Evolutionary conservation across 768 basidiomycete species (phyloP), one percentile per base, ranked within the genome.

Genomic region (Hericium coralloides): DNA sequence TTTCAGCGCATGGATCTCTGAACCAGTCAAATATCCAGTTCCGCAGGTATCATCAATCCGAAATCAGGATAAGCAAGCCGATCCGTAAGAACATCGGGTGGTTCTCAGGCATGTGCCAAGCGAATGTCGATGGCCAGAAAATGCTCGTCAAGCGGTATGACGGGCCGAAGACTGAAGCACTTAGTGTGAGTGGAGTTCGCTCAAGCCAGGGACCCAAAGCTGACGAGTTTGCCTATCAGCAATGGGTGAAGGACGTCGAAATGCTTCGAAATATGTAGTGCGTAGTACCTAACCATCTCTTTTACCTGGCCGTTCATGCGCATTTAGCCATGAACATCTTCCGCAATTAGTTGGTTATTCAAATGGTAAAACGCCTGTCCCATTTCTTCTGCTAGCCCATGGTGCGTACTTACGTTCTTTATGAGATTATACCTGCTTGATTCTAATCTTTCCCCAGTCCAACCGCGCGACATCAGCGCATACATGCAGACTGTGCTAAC

Each of bases 311-410:
- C 31, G 31, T 31, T 31, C 17, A 10, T 37, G 39, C 49, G 15
- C 37, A 36, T 23, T 48, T 39, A 79, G 79, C 58, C 79, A 80
- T 56, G 77, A 79, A 17, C 80, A 77, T 60, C 64, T 81, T 22
- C 79, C 80, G 0, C 79, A 80, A 62, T 74, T 82, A 72, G 58
- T 78, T 7, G 79, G 80, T 1, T 77, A 77, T 60, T 80, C 79
- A 0, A 66, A 73, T 14, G 73, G 74, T 15, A 68, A 73, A 38
- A 66, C 74, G 0, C 72, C 72, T 2, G 78, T 76, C 0, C 79
- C 78, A 0, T 81, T 81, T 59, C 76, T 81, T 52, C 58, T 81
- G n/a, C 63, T 81, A 20, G 77, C 79, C 1, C 76, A 77, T 53
- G 76, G 80, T 78, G 54, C 15, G 59, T 17, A 12, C 15, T 10